Evolutionary conservation across 129 eudicot genomes (phyloP), one percentile per base, ranked within the genome.

Genomic region (Flaveria bidentis): DNA sequence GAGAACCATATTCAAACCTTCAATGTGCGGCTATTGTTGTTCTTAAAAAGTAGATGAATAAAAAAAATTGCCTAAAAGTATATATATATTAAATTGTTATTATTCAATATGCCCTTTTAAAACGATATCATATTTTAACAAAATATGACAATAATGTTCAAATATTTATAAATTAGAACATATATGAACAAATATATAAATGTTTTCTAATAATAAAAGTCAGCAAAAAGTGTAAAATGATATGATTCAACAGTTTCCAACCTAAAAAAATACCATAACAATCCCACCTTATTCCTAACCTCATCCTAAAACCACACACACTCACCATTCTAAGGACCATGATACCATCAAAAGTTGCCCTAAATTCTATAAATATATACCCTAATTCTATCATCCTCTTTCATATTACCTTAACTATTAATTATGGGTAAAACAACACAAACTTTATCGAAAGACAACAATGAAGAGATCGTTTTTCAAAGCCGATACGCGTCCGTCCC

Each of bases 401-500:
- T 5, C 71, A 7, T 51, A 22, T 13, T 20, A 62, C 16, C 41
- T 75, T 65, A 72, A 39, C 4, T 15, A 71, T 70, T 26, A 44
- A 58, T 42, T 23, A 89, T 87, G 92, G 86, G 60, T 56, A 77
- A 82, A 60, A 23, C 71, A 52, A 41, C 67, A 20, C 79, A 78
- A 66, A 67, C 56, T 52, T 14, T 46, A 33, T 36, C 71, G 16
- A 78, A 79, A 42, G 85, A 75, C 0, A 81, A 82, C 0, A 91
- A 69, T 0, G 81, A 84, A 67, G 87, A 95, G 41, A 80, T 82
- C 61, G 71, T 95, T 53, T 95, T 95, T 75, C 79, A 78, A 56
- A 95, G 99, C 78, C 80, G 82, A 13, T 91, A 82, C 45, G 82
- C 84, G 6, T 42, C 90, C 2, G 97, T 95, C 10, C 81, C 91